Evolutionary conservation across 2,329 filamentous ascomycete genomes (phyloP), one percentile per base, ranked within the genome.

Genomic region (Xylariaceae sp.): DNA sequence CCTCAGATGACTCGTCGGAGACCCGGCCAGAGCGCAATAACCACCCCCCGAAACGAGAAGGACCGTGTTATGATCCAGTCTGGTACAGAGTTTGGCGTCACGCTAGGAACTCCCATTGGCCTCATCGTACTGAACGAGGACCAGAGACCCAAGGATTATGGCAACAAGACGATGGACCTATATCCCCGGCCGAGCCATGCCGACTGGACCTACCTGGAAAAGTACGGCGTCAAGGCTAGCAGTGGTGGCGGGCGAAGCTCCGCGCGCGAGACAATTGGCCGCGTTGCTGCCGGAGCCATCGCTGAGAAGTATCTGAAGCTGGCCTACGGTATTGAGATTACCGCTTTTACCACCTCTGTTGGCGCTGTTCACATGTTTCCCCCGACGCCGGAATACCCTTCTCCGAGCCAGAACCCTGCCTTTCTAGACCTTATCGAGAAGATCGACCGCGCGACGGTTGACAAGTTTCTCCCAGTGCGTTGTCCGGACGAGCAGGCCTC

Each of bases 131-230:
- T 81, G 63, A 97, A 97, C 64, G 82, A 97, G 70, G 89, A 97
- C 63, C 88, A 95, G 61, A 73, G 90, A 47, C 90, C 89, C 26
- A 81, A 87, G 60, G 92, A 98, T 70, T 97, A 97, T 66, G 85
- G 85, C 40, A 78, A 80, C 66, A 77, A 79, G 60, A 95, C 89
- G 19, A 96, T 96, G 78, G 87, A 97, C 65, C 68, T 81, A 47
- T 97, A 84, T 73, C 92, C 92, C 4, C 78, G 92, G 36, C 92
- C 90, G 24, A 88, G 81, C 60, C 92, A 97, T 66, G 90, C 92
- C 44, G 90, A 97, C 67, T 96, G 85, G 78, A 97, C 92, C 44
- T 97, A 97, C 68, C 74, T 95, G 45, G 86, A 95, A 64, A 97
- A 97, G 69, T 98, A 98, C 63, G 90, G 90, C 41, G 81, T 94